These are phyloP conservation scores for Salicornia ramosissima DNA, from an alignment of 148 eudicot species.

Conservation along the genomic window DNA sequence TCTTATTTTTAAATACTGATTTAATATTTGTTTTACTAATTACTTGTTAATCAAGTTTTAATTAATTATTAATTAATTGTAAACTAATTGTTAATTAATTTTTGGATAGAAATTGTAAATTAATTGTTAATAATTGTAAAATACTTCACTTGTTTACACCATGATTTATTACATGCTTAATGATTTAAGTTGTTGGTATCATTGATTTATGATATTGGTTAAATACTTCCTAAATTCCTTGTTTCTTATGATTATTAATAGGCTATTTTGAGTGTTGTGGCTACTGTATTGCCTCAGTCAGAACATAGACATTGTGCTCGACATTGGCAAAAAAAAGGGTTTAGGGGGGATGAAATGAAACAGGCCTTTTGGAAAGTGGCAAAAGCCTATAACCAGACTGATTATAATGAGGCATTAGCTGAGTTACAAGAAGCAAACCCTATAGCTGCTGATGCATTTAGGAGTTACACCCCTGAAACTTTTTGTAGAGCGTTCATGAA, in stretches of 20 bases:
- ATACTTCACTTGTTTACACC: too few relatives aligned
- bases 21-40: background rate
- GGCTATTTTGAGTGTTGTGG: background rate
- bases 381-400: background rate
- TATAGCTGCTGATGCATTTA: background rate
- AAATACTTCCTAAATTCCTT: background rate
- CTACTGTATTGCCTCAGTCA: background rate
- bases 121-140: too few relatives aligned
- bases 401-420: background rate
- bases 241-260: background rate
- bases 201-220: too few relatives aligned
- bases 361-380: background rate
- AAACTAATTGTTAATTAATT: too few relatives aligned
- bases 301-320: background rate
- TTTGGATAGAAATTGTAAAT: too few relatives aligned
- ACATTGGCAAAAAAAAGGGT: background rate
- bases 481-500: background rate
- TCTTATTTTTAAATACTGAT: background rate
- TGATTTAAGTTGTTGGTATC: too few relatives aligned
- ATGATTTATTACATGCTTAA: too few relatives aligned
- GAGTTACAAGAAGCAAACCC: background rate
- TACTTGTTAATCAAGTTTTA: too few relatives aligned
- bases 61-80: too few relatives aligned
- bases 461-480: background rate
- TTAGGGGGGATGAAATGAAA: constrained; percentile 11